Evolutionary conservation across 225 moss, liverwort and hornwort species (phyloP), one percentile per base, ranked within the genome.

Genomic region (Physcomitrium patens): DNA sequence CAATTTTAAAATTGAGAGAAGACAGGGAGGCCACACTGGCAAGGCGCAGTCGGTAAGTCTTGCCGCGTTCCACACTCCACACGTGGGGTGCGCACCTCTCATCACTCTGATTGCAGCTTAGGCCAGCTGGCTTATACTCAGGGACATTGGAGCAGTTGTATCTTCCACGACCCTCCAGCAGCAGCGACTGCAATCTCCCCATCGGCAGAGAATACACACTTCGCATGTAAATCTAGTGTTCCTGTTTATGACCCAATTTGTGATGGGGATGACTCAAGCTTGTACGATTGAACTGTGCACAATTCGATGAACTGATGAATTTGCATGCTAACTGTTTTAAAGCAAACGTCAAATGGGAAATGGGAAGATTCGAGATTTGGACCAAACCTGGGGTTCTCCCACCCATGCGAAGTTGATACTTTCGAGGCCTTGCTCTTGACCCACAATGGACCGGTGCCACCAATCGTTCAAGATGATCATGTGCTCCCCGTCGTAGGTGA

Each of bases 381-480:
- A 37, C 31, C 47, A 16, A n/a, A 82, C 84, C 84, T 85, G 88
- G 0, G 91, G 89, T 59, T 91, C 89, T 27, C 86, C 89, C 4
- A 89, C 88, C 14, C 74, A 91, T 65, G 60, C 66, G 67, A 89
- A 89, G 14, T 86, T 84, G 26, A 72, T 31, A 55, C 66, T 61
- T 74, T 59, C 44, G 11, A 91, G 86, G 10, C 91, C 50, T 73
- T 91, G 89, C 61, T 91, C 89, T 24, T 89, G 86, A 65, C 31
- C 5, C 4, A 4, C 31, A 37, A 79, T 77, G 12, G 89, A 86
- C 48, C 77, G 78, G 73, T 91, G 91, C 89, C 86, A 89, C 89
- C 89, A 90, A 64, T 90, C 90, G 73, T 65, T 87, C 8, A 90
- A 62, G 20, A 87, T 51, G 45, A 90, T 67, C 75, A 0, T 83